Percentiles rank a stretch among this genome's conserved stretches.
Evolutionary conservation across 1,284 basidiomycete species (phyloP).

Genomic region (Marasmius sp.): DNA sequence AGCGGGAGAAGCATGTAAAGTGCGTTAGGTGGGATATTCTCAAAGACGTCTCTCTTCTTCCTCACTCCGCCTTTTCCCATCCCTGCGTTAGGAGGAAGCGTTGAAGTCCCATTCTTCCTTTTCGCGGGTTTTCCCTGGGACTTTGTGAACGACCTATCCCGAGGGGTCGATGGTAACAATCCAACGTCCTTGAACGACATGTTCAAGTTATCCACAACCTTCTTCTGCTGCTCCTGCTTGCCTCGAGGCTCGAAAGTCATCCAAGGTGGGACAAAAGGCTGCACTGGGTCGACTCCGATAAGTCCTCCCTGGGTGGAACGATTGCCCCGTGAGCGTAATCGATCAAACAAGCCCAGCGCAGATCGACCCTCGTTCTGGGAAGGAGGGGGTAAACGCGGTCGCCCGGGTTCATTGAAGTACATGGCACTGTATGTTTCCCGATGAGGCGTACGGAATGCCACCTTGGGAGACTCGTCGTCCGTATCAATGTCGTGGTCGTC

Average conservation of each 20-base stretch:
- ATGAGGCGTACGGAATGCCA: slow-evolving; percentile 60
- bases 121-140: slow-evolving; percentile 23
- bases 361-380: background rate
- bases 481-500: slow-evolving; percentile 36
- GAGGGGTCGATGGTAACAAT: slow-evolving; percentile 58
- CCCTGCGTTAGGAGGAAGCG: slow-evolving; percentile 23
- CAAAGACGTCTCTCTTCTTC: slow-evolving; percentile 49
- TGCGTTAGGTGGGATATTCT: slow-evolving; percentile 61
- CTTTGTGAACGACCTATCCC: slow-evolving; percentile 12
- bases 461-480: slow-evolving; percentile 27
- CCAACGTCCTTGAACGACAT: slow-evolving; percentile 78
- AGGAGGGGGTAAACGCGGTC: slow-evolving; percentile 14
- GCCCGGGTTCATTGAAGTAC: slow-evolving; percentile 58
- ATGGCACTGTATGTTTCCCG: slow-evolving; percentile 73
- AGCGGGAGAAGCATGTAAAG: slow-evolving; percentile 81
- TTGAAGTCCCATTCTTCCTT: slow-evolving; percentile 25
- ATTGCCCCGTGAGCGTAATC: slow-evolving; percentile 1
- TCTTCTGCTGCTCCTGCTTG: slow-evolving; percentile 64
- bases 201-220: slow-evolving; percentile 67
- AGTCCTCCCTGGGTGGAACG: background rate
- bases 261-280: slow-evolving; percentile 64
- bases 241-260: slow-evolving; percentile 59
- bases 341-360: background rate
- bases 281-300: background rate
- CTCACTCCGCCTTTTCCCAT: slow-evolving; percentile 16